Evolutionary conservation across 352 stramenopile species (phyloP).

Genomic region (Phytophthora brassicae): DNA sequence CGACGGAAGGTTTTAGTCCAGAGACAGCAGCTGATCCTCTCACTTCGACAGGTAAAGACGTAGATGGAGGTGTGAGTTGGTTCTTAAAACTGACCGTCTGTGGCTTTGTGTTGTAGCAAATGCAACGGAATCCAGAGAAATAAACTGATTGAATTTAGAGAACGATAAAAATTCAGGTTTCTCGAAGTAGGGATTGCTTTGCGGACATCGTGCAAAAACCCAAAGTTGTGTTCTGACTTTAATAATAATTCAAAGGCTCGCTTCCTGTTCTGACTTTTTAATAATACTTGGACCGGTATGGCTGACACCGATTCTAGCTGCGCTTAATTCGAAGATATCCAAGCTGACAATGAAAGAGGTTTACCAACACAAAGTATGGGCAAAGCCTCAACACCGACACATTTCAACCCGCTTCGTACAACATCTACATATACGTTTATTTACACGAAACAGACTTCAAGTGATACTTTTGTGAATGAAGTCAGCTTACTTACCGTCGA

Average conservation of each 20-base stretch:
- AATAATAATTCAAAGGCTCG: too few relatives aligned
- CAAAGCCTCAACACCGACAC: not conserved
- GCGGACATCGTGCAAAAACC: too few relatives aligned
- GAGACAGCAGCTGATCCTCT: constrained; percentile 46
- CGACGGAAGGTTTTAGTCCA: constrained; percentile 52
- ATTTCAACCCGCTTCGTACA: constrained; percentile 3
- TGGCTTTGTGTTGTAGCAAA: constrained; percentile 10
- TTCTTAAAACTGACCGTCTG: not conserved
- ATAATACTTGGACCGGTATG: too few relatives aligned
- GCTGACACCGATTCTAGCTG: too few relatives aligned
- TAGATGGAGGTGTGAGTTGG: not conserved
- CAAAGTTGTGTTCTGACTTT: too few relatives aligned
- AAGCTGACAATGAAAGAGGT: too few relatives aligned
- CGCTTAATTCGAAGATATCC: too few relatives aligned
- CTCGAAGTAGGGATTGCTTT: too few relatives aligned
- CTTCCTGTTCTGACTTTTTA: too few relatives aligned
- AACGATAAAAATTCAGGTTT: too few relatives aligned
- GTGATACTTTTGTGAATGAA: constrained; percentile 9
- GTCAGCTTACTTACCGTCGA: constrained; percentile 11
- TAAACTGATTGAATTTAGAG: not conserved
- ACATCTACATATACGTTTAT: constrained; percentile 31
- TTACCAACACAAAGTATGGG: too few relatives aligned
- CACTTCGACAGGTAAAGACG: constrained; percentile 55
- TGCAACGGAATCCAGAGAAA: not conserved
- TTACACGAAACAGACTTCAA: constrained; percentile 19